phyloP scores from a whole-genome alignment of 306 rosid species.

The Corylus americana region DNA sequence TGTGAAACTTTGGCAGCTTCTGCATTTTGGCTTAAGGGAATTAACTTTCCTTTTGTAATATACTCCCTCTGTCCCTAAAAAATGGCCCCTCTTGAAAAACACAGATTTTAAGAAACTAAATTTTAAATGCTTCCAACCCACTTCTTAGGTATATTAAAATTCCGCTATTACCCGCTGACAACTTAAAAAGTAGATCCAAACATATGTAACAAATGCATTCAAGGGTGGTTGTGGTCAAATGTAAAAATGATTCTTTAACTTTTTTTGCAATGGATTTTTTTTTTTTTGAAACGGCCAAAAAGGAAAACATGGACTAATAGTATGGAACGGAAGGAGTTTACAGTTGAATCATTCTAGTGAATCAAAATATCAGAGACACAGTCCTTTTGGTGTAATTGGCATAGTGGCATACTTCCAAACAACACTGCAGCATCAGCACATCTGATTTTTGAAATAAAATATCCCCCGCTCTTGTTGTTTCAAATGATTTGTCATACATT shows the following conservation, averaged over 20 bases:
- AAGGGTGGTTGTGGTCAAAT: neutral
- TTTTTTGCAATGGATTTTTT: neutral
- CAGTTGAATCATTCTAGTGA: neutral
- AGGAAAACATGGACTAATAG: neutral
- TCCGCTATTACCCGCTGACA: neutral
- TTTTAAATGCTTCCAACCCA: neutral
- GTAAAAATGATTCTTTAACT: neutral
- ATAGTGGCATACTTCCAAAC: neutral
- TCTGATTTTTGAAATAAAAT: constrained; percentile 4
- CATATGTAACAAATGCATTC: neutral
- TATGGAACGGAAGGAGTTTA: neutral
- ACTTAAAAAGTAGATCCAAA: too few relatives aligned
- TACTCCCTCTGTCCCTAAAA: neutral
- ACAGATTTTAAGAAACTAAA: neutral
- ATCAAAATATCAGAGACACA: neutral
- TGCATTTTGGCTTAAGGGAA: constrained; percentile 3
- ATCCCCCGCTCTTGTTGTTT: neutral
- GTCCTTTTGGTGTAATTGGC: neutral
- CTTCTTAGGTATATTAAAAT: neutral
- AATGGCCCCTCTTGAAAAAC: neutral
- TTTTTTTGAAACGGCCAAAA: neutral
- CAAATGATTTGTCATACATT: neutral
- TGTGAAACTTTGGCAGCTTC: neutral
- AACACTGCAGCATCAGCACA: neutral
- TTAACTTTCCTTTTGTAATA: neutral